Evolutionary conservation across 2,329 filamentous ascomycete species (phyloP).

Genomic region (Trichoderma cornu-damae): DNA sequence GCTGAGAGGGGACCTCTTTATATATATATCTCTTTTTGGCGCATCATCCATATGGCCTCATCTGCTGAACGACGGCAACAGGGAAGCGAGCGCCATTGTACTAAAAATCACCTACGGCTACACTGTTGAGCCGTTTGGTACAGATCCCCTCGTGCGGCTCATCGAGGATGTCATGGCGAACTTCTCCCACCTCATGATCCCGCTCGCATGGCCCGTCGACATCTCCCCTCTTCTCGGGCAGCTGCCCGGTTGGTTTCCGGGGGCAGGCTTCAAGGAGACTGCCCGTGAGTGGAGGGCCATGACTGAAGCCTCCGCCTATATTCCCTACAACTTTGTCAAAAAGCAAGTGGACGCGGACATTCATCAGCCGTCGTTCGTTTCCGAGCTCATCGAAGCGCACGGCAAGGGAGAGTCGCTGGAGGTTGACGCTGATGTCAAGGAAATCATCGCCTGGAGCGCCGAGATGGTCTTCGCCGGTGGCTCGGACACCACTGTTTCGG

Average conservation of each 20-base stretch:
- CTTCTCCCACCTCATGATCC: background rate
- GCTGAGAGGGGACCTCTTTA: background rate
- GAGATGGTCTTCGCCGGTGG: background rate
- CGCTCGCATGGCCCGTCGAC: background rate
- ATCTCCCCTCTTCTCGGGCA: background rate
- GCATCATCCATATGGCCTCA: background rate
- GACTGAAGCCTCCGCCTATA: background rate
- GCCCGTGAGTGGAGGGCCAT: background rate
- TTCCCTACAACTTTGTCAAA: background rate
- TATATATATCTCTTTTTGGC: no score
- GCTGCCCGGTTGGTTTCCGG: constrained; percentile 7
- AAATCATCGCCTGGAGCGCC: background rate
- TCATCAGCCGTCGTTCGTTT: background rate
- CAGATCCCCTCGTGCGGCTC: background rate
- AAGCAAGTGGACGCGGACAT: background rate
- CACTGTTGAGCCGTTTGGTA: background rate
- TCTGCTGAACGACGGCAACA: background rate
- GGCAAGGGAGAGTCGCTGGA: background rate
- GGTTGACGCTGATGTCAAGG: background rate
- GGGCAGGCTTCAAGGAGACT: background rate
- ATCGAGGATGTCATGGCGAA: background rate
- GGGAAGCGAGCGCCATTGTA: background rate
- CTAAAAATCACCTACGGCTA: constrained; percentile 5
- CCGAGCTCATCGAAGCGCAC: background rate
- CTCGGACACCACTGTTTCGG: background rate